Evolutionary conservation across 2,329 filamentous ascomycete genomes (phyloP), one percentile per base, ranked within the genome.

Genomic region (Colletotrichum eleusines): DNA sequence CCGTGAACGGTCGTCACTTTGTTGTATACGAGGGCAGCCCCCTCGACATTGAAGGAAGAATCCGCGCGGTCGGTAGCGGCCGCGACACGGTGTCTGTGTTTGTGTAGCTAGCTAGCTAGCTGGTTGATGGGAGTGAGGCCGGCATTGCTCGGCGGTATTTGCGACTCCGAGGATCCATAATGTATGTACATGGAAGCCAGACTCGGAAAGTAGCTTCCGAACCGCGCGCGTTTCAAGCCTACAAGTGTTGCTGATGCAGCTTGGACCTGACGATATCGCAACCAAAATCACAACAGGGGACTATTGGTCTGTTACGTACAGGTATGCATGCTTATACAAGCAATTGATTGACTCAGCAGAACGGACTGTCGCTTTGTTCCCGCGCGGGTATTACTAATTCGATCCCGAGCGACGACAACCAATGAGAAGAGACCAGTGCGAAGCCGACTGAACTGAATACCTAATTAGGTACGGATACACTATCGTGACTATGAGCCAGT

Each of bases 21-120:
- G 83, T 91, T 3, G 82, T 92, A 7, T 89, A 84, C 63, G 90
- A 92, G 76, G 89, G 89, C 0, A 89, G 83, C 74, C 90, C 90
- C 26, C 76, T 92, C 72, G 84, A 89, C 74, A 87, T 91, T 76
- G 87, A 85, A 5, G 84, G 84, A 7, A 79, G 86, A 58, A 83
- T 91, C 54, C 84, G 84, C 76, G 88, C 84, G 14, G 85, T 90
- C 18, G 84, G 83, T 8, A 81, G 81, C 63, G 85, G 85, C 6
- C 63, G 77, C 33, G 80, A 79, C 11, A 74, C 76, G 38, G 76
- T 81, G 71, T 81, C 75, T 66, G 73, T 81, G 57, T 87, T 77
- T 78, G 78, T 78, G 60, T 81, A 74, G 54, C 48, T 35, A 20
- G 12, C 11, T 33, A 12, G 12, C 7, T 81, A 74, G 54, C 48